phyloP scores from a whole-genome alignment of 495 filamentous ascomycete genomes.

The Durotheca rogersii region DNA sequence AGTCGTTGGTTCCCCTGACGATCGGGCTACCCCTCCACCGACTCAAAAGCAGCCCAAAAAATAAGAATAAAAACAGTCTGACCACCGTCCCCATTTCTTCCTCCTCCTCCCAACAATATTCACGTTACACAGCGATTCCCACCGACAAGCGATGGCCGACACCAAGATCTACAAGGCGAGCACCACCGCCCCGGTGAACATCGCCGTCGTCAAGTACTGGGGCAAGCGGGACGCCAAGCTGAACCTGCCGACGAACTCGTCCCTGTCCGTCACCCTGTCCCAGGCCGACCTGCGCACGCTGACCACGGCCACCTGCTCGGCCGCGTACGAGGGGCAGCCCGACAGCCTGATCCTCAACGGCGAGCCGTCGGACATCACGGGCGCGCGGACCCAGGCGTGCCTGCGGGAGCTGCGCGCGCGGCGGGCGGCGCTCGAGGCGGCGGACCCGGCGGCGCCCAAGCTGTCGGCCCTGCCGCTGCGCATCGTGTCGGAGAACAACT shows the following conservation, averaged over 20 bases:
- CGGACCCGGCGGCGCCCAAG: constrained; percentile 70
- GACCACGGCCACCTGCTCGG: constrained; percentile 90
- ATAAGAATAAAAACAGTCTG: constrained; percentile 3
- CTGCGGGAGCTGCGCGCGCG: constrained; percentile 79
- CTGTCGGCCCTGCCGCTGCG: constrained; percentile 72
- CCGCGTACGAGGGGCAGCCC: constrained; percentile 59
- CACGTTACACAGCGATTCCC: constrained; percentile 41
- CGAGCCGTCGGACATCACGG: constrained; percentile 76
- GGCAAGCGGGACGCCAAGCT: constrained; percentile 90
- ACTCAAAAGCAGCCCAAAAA: constrained; percentile 5
- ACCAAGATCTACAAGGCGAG: constrained; percentile 75
- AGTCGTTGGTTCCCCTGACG: background rate
- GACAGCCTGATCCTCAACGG: constrained; percentile 86
- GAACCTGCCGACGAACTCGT: constrained; percentile 97
- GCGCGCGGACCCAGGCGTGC: constrained; percentile 86
- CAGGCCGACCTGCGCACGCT: constrained; percentile 92
- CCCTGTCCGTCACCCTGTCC: constrained; percentile 91
- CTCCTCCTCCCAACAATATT: background rate
- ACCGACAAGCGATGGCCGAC: constrained; percentile 50
- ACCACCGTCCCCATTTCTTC: constrained; percentile 13
- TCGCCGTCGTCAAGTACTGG: constrained; percentile 99
- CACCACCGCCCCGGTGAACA: constrained; percentile 97
- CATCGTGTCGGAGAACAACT: constrained; percentile 94
- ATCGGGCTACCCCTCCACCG: constrained; percentile 10
- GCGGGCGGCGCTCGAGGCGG: constrained; percentile 69